Percentiles rank a stretch among this genome's conserved stretches.
These are phyloP conservation scores for Cyamopsis tetragonoloba DNA, from an alignment of 306 rosid genomes.

Conservation along the genomic window DNA sequence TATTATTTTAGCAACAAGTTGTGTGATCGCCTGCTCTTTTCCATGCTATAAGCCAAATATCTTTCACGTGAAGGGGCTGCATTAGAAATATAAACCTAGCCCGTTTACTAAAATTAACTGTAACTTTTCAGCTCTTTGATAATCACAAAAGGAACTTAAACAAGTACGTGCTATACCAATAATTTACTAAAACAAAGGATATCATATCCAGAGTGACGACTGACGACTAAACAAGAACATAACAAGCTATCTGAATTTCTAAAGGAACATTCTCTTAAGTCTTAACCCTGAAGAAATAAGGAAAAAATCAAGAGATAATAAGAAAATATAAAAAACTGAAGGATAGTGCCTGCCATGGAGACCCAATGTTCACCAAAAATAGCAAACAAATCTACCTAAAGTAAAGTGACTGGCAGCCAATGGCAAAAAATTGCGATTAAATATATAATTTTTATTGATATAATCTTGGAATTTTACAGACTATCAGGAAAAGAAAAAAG, in stretches of 20 bases:
- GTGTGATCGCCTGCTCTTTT: background rate
- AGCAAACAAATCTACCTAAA: constrained; percentile 5
- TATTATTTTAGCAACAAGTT: background rate
- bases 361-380: background rate
- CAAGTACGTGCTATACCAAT: background rate
- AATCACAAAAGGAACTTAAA: background rate
- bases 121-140: background rate
- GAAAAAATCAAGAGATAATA: background rate
- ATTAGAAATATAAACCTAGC: background rate
- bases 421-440: constrained; percentile 4
- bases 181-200: background rate
- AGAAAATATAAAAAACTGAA: too few species aligned
- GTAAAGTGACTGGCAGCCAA: constrained; percentile 2
- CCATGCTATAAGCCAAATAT: background rate
- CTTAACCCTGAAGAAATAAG: background rate
- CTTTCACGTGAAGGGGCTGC: background rate
- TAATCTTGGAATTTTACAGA: background rate
- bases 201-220: background rate
- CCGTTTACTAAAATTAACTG: background rate
- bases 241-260: background rate
- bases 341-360: too few species aligned
- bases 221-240: background rate
- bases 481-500: constrained; percentile 17
- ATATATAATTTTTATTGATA: background rate
- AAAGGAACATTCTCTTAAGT: too few species aligned